Conservation (phyloP, 768 basidiomycete genomes). For the Tubosaeta sp. region DNA sequence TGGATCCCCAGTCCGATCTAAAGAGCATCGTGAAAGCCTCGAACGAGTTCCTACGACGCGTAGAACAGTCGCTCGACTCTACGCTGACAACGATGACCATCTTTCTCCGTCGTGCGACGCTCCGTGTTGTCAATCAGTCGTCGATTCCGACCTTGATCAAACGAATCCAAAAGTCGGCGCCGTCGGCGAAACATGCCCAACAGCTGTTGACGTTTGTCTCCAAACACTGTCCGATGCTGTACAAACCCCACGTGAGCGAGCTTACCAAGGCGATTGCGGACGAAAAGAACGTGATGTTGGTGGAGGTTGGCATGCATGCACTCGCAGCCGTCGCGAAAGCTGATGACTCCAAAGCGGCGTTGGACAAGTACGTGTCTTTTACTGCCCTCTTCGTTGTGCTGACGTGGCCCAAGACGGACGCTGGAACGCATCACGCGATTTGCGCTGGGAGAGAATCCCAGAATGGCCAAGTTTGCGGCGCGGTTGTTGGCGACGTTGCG, state of each 20-base stretch:
- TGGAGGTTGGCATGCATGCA: constrained; percentile 72
- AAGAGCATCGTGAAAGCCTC: constrained; percentile 74
- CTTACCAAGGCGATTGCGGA: constrained; percentile 70
- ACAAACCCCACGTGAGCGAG: constrained; percentile 69
- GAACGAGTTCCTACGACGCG: constrained; percentile 74
- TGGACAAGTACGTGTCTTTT: constrained; percentile 57
- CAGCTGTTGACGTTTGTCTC: constrained; percentile 56
- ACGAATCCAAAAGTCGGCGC: constrained; percentile 49
- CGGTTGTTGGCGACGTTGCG: constrained; percentile 62
- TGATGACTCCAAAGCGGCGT: constrained; percentile 53
- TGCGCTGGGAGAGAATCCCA: constrained; percentile 53
- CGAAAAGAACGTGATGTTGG: constrained; percentile 48
- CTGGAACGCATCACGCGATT: constrained; percentile 59
- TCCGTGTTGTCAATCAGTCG: constrained; percentile 79
- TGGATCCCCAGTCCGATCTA: constrained; percentile 82
- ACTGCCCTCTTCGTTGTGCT: neutral
- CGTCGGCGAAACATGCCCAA: constrained; percentile 43
- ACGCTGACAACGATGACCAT: constrained; percentile 63
- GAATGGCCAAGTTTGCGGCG: constrained; percentile 83
- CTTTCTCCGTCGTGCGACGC: constrained; percentile 65
- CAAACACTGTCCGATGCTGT: constrained; percentile 72
- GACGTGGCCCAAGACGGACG: constrained; percentile 46
- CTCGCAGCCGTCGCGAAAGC: constrained; percentile 61
- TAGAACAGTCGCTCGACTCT: constrained; percentile 64
- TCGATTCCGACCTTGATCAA: constrained; percentile 79